phyloP scores from a whole-genome alignment of 2,329 filamentous ascomycete species.

The Akanthomyces dipterigenus region DNA sequence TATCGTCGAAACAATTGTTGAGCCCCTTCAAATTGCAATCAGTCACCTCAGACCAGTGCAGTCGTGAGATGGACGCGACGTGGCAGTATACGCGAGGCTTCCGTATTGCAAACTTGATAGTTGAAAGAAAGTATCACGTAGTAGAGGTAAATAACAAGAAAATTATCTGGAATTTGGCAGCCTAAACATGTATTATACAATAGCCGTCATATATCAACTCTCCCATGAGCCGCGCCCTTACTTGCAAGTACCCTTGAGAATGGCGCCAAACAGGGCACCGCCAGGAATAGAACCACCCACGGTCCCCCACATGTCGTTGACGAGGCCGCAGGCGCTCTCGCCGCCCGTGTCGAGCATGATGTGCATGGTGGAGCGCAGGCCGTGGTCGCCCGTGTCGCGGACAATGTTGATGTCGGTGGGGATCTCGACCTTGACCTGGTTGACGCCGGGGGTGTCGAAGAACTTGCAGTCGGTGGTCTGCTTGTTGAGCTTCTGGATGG shows the following conservation, averaged over 20 bases:
- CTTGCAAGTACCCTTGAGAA: constrained; percentile 9
- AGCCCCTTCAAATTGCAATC: no score
- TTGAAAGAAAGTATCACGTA: no score
- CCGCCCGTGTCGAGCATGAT: constrained; percentile 9
- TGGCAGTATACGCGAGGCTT: no score
- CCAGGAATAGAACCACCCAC: constrained; percentile 3
- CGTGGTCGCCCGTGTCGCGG: constrained; percentile 10
- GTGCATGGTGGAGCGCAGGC: constrained; percentile 12
- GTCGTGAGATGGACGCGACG: no score
- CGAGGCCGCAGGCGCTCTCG: constrained; percentile 5
- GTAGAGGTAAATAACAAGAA: no score
- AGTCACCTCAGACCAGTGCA: no score
- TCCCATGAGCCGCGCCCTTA: not conserved
- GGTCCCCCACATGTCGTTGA: constrained; percentile 6
- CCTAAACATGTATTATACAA: no score
- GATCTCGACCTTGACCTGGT: constrained; percentile 3
- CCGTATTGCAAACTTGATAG: no score
- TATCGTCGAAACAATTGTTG: no score
- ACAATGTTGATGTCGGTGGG: constrained; percentile 12
- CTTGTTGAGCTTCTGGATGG: constrained; percentile 11
- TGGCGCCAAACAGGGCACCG: constrained; percentile 8
- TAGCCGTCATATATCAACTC: no score
- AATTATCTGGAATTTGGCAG: no score
- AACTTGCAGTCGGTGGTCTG: constrained; percentile 7
- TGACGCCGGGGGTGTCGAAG: constrained; percentile 4